Evolutionary conservation across 2,329 filamentous ascomycete genomes (phyloP), one percentile per base, ranked within the genome.

Genomic region (Fragosphaeria purpurea): DNA sequence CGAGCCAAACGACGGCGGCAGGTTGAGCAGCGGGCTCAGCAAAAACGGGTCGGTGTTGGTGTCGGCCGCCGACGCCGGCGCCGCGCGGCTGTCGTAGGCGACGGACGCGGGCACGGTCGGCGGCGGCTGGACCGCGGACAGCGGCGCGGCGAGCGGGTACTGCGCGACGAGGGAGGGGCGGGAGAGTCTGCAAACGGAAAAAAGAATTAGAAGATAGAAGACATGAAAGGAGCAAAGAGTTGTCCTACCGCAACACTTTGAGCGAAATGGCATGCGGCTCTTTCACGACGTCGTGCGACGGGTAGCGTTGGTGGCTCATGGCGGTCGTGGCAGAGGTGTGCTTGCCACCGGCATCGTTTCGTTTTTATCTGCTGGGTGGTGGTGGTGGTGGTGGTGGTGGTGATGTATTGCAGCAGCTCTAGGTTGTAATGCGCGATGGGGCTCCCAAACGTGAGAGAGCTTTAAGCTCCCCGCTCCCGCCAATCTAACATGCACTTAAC

Each of bases 1-100:
- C 10, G 88, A 91, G 43, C 90, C 91, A 65, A 98, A 97, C 0
- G 88, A 85, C 12, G 89, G 84, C 8, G 93, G 91, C 1, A 97
- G 82, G 44, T 88, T 93, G 60, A 97, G 77, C 48, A 82, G 73
- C 1, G 80, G 80, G 37, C 75, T 76, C 55, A 83, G 73, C 53
- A 82, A 65, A 63, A 80, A 80, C 6, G 77, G 74, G 11, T 70
- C 66, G 4, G 76, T 70, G 56, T 78, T 79, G 34, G 74, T 73
- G 50, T 62, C 60, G 54, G 61, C 58, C 49, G 60, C 60, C 33
- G 50, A 46, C 67, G 62, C 30, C 4, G 22, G 12, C 30, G 22
- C 35, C 22, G 31, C 34, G 13, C 32, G 30, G 53, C 61, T 77
- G 53, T 61, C 78, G 65, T 89, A 91, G 42, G 87, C 85, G 46